Percentiles rank a stretch among this genome's conserved stretches.
phyloP scores from a whole-genome alignment of 1,139 yeast genomes.

The Pneumocystis oryctolagi region DNA sequence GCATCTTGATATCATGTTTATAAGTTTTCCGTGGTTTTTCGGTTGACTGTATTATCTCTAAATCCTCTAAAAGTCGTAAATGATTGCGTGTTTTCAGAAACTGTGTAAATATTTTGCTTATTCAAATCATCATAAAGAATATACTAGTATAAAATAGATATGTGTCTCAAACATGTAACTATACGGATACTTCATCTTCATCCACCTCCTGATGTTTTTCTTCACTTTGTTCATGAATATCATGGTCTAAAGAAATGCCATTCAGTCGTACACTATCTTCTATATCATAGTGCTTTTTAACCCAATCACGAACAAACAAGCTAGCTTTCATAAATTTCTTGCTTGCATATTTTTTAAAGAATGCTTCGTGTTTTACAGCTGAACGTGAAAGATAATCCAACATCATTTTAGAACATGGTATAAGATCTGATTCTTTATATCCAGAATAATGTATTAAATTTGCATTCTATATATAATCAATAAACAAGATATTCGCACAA shows the following conservation, averaged over 20 bases:
- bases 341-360: constrained; percentile 84
- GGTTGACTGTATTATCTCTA: neutral
- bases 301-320: constrained; percentile 13
- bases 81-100: neutral
- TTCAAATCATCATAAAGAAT: neutral
- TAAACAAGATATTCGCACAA: neutral
- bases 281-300: constrained; percentile 6
- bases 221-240: neutral
- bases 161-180: neutral
- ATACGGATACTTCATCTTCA: neutral
- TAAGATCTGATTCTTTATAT: constrained; percentile 59
- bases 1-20: neutral
- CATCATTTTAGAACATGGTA: constrained; percentile 56
- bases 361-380: constrained; percentile 86
- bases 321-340: constrained; percentile 69
- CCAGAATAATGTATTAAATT: constrained; percentile 81
- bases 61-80: neutral
- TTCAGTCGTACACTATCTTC: neutral
- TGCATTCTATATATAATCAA: constrained; percentile 41
- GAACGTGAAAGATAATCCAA: constrained; percentile 55
- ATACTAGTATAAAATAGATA: constrained; percentile 1
- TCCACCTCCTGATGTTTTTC: neutral
- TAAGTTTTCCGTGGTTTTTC: neutral
- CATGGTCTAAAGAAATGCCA: neutral
- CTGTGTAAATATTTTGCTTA: neutral